Conservation (phyloP, 1,284 basidiomycete genomes). For the Cryptococcus sp. region DNA sequence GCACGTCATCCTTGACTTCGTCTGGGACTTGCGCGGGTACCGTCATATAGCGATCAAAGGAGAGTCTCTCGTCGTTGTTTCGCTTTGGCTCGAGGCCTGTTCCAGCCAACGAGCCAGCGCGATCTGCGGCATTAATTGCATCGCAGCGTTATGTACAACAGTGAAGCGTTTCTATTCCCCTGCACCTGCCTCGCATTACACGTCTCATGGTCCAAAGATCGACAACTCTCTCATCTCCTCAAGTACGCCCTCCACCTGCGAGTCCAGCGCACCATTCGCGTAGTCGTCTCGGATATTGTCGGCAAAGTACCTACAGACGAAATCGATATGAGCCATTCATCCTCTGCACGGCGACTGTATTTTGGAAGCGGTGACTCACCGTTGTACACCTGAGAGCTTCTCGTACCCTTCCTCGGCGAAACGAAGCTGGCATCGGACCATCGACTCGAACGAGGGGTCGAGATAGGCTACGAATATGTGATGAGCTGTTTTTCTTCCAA, state of each 20-base stretch:
- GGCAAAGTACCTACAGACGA: constrained; percentile 66
- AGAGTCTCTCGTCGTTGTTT: too few relatives aligned
- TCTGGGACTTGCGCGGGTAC: too few relatives aligned
- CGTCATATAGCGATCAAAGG: too few relatives aligned
- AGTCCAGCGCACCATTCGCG: constrained; percentile 92
- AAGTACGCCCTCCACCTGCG: constrained; percentile 89
- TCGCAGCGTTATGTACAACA: too few relatives aligned
- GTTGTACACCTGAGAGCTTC: constrained; percentile 92
- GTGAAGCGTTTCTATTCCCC: too few relatives aligned
- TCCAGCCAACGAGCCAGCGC: too few relatives aligned
- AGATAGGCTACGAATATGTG: constrained; percentile 64
- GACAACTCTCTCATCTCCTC: constrained; percentile 96
- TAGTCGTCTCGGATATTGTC: constrained; percentile 94
- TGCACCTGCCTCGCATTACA: neutral
- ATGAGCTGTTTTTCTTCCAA: neutral
- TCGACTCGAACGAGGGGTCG: constrained; percentile 97
- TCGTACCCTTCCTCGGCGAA: constrained; percentile 98
- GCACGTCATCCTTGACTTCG: too few relatives aligned
- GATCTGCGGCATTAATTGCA: too few relatives aligned
- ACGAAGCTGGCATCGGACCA: constrained; percentile 96
- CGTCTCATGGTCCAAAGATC: constrained; percentile 63
- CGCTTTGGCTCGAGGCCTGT: too few relatives aligned
- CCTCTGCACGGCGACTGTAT: neutral
- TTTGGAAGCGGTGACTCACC: constrained; percentile 56
- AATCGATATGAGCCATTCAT: neutral